Percentiles rank a stretch among this genome's conserved stretches.
phyloP scores from a whole-genome alignment of 176 grass and related monocot genomes.

The Carex littledalei region DNA sequence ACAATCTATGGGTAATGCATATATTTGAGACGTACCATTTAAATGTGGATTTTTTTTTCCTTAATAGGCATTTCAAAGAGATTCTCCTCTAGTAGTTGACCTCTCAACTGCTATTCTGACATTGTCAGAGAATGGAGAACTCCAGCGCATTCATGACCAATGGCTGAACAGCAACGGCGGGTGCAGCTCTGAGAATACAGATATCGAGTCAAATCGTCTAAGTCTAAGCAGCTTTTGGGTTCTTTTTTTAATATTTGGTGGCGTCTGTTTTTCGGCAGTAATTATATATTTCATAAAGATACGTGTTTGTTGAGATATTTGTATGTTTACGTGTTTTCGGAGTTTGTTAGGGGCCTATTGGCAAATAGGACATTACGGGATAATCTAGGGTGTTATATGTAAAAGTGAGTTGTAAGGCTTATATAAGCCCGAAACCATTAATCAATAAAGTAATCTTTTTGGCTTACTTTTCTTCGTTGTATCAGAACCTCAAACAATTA shows the following conservation, averaged over 20 bases:
- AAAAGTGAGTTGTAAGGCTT: too few relatives aligned
- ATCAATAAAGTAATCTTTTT: too few relatives aligned
- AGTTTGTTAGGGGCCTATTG: too few relatives aligned
- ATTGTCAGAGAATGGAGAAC: slow-evolving; percentile 73
- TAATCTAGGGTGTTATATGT: too few relatives aligned
- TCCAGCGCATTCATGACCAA: slow-evolving; percentile 66
- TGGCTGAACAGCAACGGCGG: slow-evolving; percentile 23
- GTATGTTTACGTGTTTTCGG: too few relatives aligned
- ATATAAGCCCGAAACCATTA: too few relatives aligned
- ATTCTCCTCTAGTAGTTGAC: slow-evolving; percentile 64
- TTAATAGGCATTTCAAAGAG: slow-evolving; percentile 71
- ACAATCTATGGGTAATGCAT: too few relatives aligned
- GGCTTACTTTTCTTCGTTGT: too few relatives aligned
- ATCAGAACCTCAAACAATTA: too few relatives aligned
- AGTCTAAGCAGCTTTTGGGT: slow-evolving; percentile 68
- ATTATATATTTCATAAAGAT: slow-evolving; percentile 42
- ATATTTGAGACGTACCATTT: not conserved
- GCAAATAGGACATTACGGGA: too few relatives aligned
- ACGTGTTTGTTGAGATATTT: too few relatives aligned
- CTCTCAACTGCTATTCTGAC: slow-evolving; percentile 72
- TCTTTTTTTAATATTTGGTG: slow-evolving; percentile 57
- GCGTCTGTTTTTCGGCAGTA: slow-evolving; percentile 37
- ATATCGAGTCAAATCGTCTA: slow-evolving; percentile 39
- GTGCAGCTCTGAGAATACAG: slow-evolving; percentile 40
- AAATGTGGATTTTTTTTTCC: not conserved